Conservation (phyloP, 371 early-diverging fungal genomes). For the Phascolomyces articulosus region DNA sequence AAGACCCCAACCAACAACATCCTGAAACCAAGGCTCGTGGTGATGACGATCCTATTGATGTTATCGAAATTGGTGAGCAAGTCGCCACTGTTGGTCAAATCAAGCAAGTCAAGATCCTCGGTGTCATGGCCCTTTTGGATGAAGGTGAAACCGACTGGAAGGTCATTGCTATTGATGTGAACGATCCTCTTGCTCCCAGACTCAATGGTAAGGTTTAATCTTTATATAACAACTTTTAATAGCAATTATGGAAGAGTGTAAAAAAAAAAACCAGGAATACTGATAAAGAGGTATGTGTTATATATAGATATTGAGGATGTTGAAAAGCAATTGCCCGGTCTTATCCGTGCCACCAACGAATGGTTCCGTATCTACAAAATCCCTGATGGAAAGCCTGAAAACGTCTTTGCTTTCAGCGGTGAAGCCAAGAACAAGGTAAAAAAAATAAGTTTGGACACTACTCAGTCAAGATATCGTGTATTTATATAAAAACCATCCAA, state of each 20-base stretch:
- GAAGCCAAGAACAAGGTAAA: constrained; percentile 84
- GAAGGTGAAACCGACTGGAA: constrained; percentile 99
- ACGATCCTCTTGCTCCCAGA: constrained; percentile 85
- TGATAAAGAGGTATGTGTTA: not conserved
- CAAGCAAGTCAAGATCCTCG: constrained; percentile 95
- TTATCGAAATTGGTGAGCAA: constrained; percentile 71
- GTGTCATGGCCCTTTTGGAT: constrained; percentile 93
- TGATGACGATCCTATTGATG: constrained; percentile 97
- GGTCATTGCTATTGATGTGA: constrained; percentile 90
- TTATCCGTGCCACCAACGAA: constrained; percentile 89
- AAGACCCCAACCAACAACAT: constrained; percentile 84
- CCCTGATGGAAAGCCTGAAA: constrained; percentile 96
- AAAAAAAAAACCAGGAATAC: not conserved
- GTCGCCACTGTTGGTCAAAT: constrained; percentile 44
- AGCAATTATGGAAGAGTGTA: not conserved
- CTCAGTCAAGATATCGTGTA: too few species aligned
- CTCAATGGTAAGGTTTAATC: constrained; percentile 62
- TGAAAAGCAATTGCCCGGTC: constrained; percentile 90
- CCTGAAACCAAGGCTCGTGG: constrained; percentile 83
- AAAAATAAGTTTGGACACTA: too few species aligned
- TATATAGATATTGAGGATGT: constrained; percentile 90
- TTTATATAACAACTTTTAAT: not conserved
- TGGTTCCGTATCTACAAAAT: constrained; percentile 99
- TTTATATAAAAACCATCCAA: not conserved
- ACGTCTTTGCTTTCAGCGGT: constrained; percentile 96